A percentile compares a stretch with the other conserved stretches of the same genome.
Evolutionary conservation across 2,329 filamentous ascomycete species (phyloP).

Genomic region (Sporothrix globosa): DNA sequence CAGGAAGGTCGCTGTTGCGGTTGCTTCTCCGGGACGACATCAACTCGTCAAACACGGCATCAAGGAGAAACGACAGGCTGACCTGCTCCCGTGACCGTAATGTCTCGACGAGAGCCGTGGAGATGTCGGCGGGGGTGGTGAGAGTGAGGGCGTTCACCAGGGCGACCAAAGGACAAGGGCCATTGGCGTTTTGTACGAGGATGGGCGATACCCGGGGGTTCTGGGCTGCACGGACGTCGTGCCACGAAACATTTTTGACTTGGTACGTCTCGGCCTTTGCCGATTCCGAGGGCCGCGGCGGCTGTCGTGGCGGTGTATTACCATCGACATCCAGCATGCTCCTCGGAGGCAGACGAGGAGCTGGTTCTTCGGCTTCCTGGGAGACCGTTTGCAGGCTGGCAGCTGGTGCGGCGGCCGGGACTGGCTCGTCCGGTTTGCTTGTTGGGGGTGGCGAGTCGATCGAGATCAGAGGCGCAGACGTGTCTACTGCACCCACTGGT

Average conservation of each 20-base stretch:
- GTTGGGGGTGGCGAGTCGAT: slow-evolving; percentile 31
- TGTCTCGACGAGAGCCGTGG: slow-evolving; percentile 76
- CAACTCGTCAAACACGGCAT: slow-evolving; percentile 90
- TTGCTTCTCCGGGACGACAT: slow-evolving; percentile 74
- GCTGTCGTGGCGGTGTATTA: slow-evolving; percentile 39
- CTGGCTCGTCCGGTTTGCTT: slow-evolving; percentile 14
- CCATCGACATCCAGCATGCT: slow-evolving; percentile 38
- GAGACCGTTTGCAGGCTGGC: not conserved
- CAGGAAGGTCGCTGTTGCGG: slow-evolving; percentile 69
- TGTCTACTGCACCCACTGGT: slow-evolving; percentile 14
- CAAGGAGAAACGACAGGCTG: slow-evolving; percentile 79
- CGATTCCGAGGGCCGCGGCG: slow-evolving; percentile 50
- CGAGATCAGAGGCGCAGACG: slow-evolving; percentile 32
- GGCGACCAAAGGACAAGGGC: slow-evolving; percentile 89
- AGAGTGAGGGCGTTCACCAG: slow-evolving; percentile 90
- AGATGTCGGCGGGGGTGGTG: slow-evolving; percentile 68
- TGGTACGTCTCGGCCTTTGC: slow-evolving; percentile 77
- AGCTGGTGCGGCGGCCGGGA: slow-evolving; percentile 19
- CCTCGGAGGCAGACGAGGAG: slow-evolving; percentile 40
- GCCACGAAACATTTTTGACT: slow-evolving; percentile 89
- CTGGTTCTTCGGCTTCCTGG: slow-evolving; percentile 21
- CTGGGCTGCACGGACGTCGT: slow-evolving; percentile 63
- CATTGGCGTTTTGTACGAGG: slow-evolving; percentile 89
- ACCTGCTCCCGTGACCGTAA: slow-evolving; percentile 83
- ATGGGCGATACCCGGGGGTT: slow-evolving; percentile 79